Base-by-base conservation (phyloP, 345 rosid species). In the Euphorbia lathyris region DNA sequence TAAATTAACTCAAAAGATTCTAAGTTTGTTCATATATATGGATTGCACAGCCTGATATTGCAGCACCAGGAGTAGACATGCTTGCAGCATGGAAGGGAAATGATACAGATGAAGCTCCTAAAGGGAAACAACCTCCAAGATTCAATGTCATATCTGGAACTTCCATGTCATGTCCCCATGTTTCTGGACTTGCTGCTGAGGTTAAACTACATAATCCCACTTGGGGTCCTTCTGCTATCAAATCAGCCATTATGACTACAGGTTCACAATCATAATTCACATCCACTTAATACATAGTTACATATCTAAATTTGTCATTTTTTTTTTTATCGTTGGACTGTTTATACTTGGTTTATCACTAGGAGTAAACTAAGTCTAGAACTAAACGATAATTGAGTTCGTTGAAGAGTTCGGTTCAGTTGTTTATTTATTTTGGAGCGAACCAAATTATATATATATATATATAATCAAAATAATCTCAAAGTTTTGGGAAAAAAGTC, bases 201-300 rank as follows among this genome's bases (percentile, higher is more conserved):
- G 77, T 91, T 27, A 91, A 91, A 81, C 79, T 86, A 40, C 83
- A 47, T 26, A 78, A 88, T 68, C 95, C 90, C 9, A 72, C 80
- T 0, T 89, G 88, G 86, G 59, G 81, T 40, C 88, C 96, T 27
- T 83, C 97, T 1, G 91, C 88, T 1, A 79, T 91, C 74, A 85
- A 58, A 83, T 88, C 98, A 11, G 98, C 95, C 72, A 87, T 89
- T 36, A 83, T 88, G 95, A 91, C 98, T 45, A 86, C 95, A 80
- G 91, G 91, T 89, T 38, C 72, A 56, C 2, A 75, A 19, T 34
- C 38, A n/a, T n/a, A n/a, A n/a, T n/a, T n/a, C n/a, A n/a, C n/a
- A n/a, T n/a, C n/a, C n/a, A n/a, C n/a, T n/a, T n/a, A n/a, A n/a
- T n/a, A n/a, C n/a, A n/a, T n/a, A n/a, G n/a, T n/a, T n/a, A n/a